These are phyloP conservation scores for Carpinus viminea DNA, from an alignment of 306 rosid genomes.

Conservation along the genomic window DNA sequence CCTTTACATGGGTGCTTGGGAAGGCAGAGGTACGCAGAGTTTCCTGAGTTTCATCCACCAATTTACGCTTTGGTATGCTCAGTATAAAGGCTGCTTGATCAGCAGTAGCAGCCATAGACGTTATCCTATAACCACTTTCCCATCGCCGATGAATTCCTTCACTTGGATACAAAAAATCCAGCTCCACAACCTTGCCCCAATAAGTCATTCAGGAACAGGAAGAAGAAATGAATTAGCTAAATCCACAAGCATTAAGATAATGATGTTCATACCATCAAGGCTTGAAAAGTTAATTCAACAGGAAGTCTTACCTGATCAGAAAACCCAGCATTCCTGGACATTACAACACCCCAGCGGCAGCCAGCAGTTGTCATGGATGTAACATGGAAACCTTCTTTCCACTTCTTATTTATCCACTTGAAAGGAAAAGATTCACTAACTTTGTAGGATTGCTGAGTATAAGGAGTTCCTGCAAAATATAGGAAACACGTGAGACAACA, in stretches of 20 bases:
- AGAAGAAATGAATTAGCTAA: neutral
- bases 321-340: slow-evolving; percentile 93
- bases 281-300: neutral
- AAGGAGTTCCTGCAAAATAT: slow-evolving; percentile 68
- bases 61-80: slow-evolving; percentile 88
- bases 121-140: slow-evolving; percentile 86
- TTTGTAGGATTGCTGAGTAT: slow-evolving; percentile 90
- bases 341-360: slow-evolving; percentile 94
- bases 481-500: slow-evolving; percentile 17
- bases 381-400: slow-evolving; percentile 97
- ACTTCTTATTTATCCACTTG: slow-evolving; percentile 95
- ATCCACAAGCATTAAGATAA: neutral
- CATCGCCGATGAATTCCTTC: slow-evolving; percentile 92
- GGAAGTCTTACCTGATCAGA: slow-evolving; percentile 73
- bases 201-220: slow-evolving; percentile 2
- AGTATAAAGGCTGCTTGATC: slow-evolving; percentile 96
- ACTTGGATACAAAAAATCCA: slow-evolving; percentile 89
- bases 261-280: neutral
- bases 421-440: slow-evolving; percentile 90
- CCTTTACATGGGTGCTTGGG: slow-evolving; percentile 97
- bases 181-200: slow-evolving; percentile 79
- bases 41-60: slow-evolving; percentile 86
- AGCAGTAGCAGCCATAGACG: slow-evolving; percentile 89
- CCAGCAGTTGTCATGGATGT: slow-evolving; percentile 97
- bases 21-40: slow-evolving; percentile 92